Base-by-base conservation (phyloP, 495 filamentous ascomycete species). In the Lophiotrema nucula region DNA sequence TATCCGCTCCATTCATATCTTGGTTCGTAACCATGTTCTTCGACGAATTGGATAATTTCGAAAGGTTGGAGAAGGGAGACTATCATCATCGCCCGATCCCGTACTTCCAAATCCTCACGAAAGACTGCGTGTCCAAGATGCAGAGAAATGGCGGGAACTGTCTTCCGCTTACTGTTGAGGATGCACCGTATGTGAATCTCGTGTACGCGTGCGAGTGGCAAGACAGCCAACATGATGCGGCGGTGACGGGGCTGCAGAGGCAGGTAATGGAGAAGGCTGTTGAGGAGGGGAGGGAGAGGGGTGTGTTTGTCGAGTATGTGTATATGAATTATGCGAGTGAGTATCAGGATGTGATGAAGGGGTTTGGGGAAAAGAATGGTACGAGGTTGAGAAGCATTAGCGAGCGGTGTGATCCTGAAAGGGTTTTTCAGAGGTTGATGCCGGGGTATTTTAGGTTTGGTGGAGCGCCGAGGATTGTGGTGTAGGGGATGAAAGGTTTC, bases 291-390 rank as follows among this genome's bases (percentile, higher is more conserved):
- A 58, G 43, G 35, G 37, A 23, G 33, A 39, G 22, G 47, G 24
- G 24, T 3, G 3, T 49, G 13, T 51, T 33, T 24, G 24, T 41
- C 18, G 46, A 50, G 19, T 50, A 58, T 21, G 43, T 58, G 27
- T 50, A 58, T 23, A 49, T 50, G 47, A 58, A 58, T 24, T 58
- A 58, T 31, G 55, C n/a, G 24, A 50, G 55, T 18, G 45, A 49
- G 24, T 49, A 58, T 42, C 31, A 39, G 18, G 55, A 58, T 19
- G 55, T 58, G 21, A n/a, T 58, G 23, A 22, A 13, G 6, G 35
- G 55, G 25, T 79, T 77, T 49, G 73, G 74, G 0, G 53, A 42
- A 13, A 53, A 50, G 3, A 77, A 76, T 45, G 53, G 67, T 41
- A 58, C 53, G 19, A 57, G 58, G 11, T 50, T 79, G 63, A 57